These are phyloP conservation scores for Pascua guehoae DNA, from an alignment of 1,284 basidiomycete genomes.

Conservation along the genomic window DNA sequence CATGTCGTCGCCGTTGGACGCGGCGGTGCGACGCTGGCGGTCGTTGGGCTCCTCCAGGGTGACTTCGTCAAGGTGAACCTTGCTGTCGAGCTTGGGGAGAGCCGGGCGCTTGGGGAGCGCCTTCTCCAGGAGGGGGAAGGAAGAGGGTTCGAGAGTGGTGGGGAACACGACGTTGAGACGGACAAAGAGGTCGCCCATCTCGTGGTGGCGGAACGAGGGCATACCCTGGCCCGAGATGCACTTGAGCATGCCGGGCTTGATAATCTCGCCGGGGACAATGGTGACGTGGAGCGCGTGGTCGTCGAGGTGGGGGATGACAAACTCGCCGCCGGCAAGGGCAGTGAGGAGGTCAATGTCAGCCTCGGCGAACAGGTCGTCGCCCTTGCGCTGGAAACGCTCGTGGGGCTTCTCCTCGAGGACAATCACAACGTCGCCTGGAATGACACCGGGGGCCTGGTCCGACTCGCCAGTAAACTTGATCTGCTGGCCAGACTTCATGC, in stretches of 20 bases:
- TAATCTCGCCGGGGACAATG: constrained; percentile 83
- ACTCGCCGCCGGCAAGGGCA: constrained; percentile 87
- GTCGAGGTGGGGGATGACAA: constrained; percentile 89
- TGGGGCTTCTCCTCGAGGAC: constrained; percentile 95
- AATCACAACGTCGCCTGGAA: constrained; percentile 95
- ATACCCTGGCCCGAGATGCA: constrained; percentile 93
- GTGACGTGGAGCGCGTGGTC: constrained; percentile 82
- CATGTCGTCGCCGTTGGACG: constrained; percentile 64
- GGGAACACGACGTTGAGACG: constrained; percentile 88
- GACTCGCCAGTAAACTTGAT: constrained; percentile 93
- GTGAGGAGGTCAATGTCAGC: constrained; percentile 90
- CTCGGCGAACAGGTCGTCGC: constrained; percentile 85
- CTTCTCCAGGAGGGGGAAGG: constrained; percentile 73
- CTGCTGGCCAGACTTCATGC: constrained; percentile 97
- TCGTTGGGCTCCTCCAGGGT: constrained; percentile 77
- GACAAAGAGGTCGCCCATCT: constrained; percentile 89
- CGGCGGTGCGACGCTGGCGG: constrained; percentile 60
- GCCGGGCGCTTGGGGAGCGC: constrained; percentile 78
- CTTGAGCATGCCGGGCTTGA: constrained; percentile 90
- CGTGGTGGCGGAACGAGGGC: constrained; percentile 97
- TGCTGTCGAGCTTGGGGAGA: constrained; percentile 65
- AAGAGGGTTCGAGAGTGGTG: constrained; percentile 66
- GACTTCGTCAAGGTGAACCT: constrained; percentile 76
- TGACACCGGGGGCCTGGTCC: constrained; percentile 86
- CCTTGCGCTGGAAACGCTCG: constrained; percentile 84